These are phyloP conservation scores for Fraxinus quadrangulata DNA, from an alignment of 257 asterid genomes.

Conservation along the genomic window DNA sequence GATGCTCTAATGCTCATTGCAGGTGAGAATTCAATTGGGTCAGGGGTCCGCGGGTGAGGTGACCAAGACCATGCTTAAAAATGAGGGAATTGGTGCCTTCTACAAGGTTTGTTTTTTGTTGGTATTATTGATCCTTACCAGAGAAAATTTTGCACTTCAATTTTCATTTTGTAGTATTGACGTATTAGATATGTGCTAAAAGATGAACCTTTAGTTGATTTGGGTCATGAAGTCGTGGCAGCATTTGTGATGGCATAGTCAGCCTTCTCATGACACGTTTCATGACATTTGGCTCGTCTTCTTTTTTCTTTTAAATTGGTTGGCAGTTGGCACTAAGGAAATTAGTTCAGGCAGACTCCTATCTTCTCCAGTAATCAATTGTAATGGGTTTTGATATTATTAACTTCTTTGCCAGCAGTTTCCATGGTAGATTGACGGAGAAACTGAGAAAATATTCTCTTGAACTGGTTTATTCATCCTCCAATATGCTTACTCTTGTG, in stretches of 20 bases:
- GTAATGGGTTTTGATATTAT: neutral
- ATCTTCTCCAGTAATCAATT: neutral
- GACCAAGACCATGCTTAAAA: constrained; percentile 73
- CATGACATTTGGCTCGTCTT: neutral
- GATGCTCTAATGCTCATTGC: constrained; percentile 21
- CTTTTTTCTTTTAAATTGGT: neutral
- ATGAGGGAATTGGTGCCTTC: constrained; percentile 82
- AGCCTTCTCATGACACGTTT: neutral
- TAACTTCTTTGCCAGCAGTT: neutral
- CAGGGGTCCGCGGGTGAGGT: constrained; percentile 89
- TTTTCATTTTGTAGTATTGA: neutral
- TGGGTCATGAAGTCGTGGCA: neutral
- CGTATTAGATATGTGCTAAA: neutral
- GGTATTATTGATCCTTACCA: neutral
- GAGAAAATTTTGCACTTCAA: neutral
- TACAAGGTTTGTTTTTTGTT: constrained; percentile 66
- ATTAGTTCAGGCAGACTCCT: neutral
- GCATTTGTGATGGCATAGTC: neutral
- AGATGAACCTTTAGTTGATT: neutral
- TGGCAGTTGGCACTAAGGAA: neutral
- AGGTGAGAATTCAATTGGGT: constrained; percentile 98
- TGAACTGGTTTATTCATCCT: neutral
- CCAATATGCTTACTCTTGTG: neutral
- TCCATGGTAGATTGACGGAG: neutral
- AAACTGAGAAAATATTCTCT: neutral